Evolutionary conservation across 192 early-diverging fungal species (phyloP).

Genomic region (Hyaloraphidium curvatum): DNA sequence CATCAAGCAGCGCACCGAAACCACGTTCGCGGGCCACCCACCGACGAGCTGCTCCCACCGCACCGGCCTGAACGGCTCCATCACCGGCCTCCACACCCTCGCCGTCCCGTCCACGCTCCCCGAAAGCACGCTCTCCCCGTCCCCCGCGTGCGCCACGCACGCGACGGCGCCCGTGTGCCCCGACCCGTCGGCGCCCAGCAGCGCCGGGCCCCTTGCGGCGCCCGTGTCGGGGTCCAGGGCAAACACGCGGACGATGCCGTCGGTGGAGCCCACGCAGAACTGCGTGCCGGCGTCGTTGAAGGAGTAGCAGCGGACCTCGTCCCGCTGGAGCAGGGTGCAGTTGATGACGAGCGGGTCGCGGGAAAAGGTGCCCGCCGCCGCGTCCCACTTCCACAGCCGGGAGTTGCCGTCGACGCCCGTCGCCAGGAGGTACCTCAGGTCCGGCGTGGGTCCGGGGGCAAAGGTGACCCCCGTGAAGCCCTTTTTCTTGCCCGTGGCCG

Average conservation of each 20-base stretch:
- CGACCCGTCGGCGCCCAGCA: too few relatives aligned
- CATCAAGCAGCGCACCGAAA: too few relatives aligned
- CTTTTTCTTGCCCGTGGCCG: conserved; percentile 10
- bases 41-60: too few relatives aligned
- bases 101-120: conserved; percentile 76
- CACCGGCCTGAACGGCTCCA: too few relatives aligned
- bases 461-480: conserved; percentile 44
- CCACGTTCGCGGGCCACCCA: too few relatives aligned
- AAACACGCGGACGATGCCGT: conserved; percentile 58
- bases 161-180: conserved; percentile 54
- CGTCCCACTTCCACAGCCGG: conserved; percentile 52
- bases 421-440: conserved; percentile 45
- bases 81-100: conserved; percentile 51
- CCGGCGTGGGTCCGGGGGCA: conserved; percentile 50
- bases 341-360: conserved; percentile 9
- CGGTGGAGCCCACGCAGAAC: conserved; percentile 57
- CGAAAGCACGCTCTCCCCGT: conserved; percentile 43
- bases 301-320: conserved; percentile 31
- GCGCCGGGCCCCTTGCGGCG: too few relatives aligned
- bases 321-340: conserved; percentile 19
- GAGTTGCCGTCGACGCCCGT: conserved; percentile 50
- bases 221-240: conserved; percentile 17
- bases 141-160: conserved; percentile 50
- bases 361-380: conserved; percentile 29
- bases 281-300: conserved; percentile 62